phyloP scores from a whole-genome alignment of 2,329 filamentous ascomycete genomes.

The Fusarium transvaalense region DNA sequence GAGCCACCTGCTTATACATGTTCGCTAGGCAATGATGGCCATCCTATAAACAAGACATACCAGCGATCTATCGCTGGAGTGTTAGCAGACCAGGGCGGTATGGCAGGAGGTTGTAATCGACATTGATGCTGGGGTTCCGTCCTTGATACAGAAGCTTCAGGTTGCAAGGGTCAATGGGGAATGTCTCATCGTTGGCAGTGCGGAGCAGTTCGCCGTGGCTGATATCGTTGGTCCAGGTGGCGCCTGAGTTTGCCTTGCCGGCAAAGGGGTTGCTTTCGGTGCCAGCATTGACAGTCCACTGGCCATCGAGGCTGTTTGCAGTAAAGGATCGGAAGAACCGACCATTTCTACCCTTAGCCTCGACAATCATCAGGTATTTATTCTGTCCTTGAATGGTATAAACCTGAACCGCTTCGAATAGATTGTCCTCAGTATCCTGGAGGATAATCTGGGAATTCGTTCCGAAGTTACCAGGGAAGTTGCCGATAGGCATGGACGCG shows the following conservation, averaged over 20 bases:
- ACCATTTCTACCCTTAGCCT: slow-evolving; percentile 68
- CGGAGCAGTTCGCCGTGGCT: slow-evolving; percentile 73
- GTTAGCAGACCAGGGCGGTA: slow-evolving; percentile 35
- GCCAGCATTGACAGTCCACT: slow-evolving; percentile 69
- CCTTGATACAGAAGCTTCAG: slow-evolving; percentile 75
- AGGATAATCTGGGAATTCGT: slow-evolving; percentile 62
- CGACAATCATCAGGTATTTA: slow-evolving; percentile 75
- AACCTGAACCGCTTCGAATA: slow-evolving; percentile 76
- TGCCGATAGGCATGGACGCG: slow-evolving; percentile 69
- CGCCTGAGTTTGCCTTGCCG: slow-evolving; percentile 73
- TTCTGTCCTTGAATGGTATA: slow-evolving; percentile 68
- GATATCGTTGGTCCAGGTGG: slow-evolving; percentile 74
- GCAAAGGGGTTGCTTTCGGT: slow-evolving; percentile 70
- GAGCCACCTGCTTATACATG: no score
- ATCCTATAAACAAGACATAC: background rate
- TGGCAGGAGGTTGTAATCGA: slow-evolving; percentile 56
- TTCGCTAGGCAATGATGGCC: background rate
- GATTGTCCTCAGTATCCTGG: slow-evolving; percentile 66
- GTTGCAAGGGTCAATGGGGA: slow-evolving; percentile 73
- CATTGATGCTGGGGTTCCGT: slow-evolving; percentile 53
- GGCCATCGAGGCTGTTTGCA: slow-evolving; percentile 65
- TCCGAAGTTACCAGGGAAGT: slow-evolving; percentile 73
- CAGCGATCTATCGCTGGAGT: background rate
- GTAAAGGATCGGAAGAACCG: slow-evolving; percentile 77
- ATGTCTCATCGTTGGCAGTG: slow-evolving; percentile 69